phyloP scores from a whole-genome alignment of 352 stramenopile genomes.

The Phytopythium delawarense region DNA sequence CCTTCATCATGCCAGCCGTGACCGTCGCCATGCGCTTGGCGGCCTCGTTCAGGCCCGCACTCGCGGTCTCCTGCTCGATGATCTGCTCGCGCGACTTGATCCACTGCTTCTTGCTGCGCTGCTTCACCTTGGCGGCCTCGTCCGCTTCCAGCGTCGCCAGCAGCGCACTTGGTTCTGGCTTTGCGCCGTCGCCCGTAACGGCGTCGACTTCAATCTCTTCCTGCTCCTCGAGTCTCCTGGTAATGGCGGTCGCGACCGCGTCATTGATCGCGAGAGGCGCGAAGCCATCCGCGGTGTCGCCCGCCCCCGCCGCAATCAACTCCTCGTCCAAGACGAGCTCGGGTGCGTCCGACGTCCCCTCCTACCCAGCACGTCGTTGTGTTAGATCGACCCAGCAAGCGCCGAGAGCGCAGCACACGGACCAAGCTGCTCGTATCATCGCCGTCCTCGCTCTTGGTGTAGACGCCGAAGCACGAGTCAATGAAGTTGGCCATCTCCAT shows the following conservation, averaged over 20 bases:
- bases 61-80: slow-evolving; percentile 54
- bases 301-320: background rate
- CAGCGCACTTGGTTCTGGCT: slow-evolving; percentile 22
- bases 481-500: slow-evolving; percentile 83
- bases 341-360: slow-evolving; percentile 9
- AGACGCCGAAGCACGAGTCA: slow-evolving; percentile 73
- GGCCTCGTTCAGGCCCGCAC: slow-evolving; percentile 37
- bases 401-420: background rate
- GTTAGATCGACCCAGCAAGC: background rate
- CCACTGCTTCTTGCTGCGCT: slow-evolving; percentile 60
- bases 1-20: slow-evolving; percentile 8
- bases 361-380: background rate
- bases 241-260: background rate
- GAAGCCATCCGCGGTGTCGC: background rate
- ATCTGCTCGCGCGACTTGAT: slow-evolving; percentile 54
- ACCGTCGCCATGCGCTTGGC: slow-evolving; percentile 34
- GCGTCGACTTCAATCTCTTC: slow-evolving; percentile 3
- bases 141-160: slow-evolving; percentile 50
- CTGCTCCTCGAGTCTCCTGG: background rate
- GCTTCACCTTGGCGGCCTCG: slow-evolving; percentile 41
- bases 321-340: slow-evolving; percentile 11
- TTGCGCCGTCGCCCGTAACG: background rate
- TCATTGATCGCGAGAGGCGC: background rate
- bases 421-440: slow-evolving; percentile 5
- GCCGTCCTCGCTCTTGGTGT: slow-evolving; percentile 28